Evolutionary conservation across 2,329 filamentous ascomycete genomes (phyloP).

Genomic region (Phialophora verrucosa): DNA sequence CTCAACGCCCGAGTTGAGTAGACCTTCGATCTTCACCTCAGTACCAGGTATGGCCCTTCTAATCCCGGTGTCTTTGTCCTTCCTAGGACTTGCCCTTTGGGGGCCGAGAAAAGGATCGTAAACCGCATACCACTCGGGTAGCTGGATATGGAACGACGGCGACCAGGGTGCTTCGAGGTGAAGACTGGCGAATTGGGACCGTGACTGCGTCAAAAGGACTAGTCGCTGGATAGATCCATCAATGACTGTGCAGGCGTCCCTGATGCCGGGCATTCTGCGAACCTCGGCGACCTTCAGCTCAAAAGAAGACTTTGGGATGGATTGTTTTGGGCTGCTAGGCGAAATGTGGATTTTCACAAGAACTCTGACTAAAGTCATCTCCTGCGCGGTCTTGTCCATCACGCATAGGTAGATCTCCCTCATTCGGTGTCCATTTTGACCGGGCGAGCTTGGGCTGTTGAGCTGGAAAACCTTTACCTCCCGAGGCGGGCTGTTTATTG

Average conservation of each 20-base stretch:
- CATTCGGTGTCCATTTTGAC: conserved; percentile 18
- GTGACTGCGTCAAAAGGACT: conserved; percentile 70
- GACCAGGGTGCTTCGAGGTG: conserved; percentile 79
- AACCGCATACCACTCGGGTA: conserved; percentile 64
- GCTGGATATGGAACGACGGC: conserved; percentile 67
- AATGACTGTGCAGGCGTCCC: conserved; percentile 73
- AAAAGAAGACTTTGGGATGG: conserved; percentile 17
- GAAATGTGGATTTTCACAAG: conserved; percentile 54
- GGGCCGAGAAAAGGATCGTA: conserved; percentile 67
- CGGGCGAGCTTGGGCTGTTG: conserved; percentile 2
- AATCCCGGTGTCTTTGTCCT: conserved; percentile 31
- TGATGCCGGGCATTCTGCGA: conserved; percentile 68
- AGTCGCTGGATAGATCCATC: conserved; percentile 73
- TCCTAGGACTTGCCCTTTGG: conserved; percentile 47
- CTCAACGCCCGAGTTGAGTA: conserved; percentile 32
- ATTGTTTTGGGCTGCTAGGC: conserved; percentile 18
- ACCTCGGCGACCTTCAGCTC: conserved; percentile 50
- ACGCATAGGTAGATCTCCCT: conserved; percentile 64
- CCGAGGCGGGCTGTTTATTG: neutral
- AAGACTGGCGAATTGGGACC: conserved; percentile 68
- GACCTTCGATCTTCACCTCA: conserved; percentile 27
- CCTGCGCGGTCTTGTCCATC: conserved; percentile 70
- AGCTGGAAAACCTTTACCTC: conserved; percentile 33
- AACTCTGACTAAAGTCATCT: conserved; percentile 70
- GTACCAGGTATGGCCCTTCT: conserved; percentile 28